Evolutionary conservation across 257 asterid species (phyloP).

Genomic region (Petunia axillaris): DNA sequence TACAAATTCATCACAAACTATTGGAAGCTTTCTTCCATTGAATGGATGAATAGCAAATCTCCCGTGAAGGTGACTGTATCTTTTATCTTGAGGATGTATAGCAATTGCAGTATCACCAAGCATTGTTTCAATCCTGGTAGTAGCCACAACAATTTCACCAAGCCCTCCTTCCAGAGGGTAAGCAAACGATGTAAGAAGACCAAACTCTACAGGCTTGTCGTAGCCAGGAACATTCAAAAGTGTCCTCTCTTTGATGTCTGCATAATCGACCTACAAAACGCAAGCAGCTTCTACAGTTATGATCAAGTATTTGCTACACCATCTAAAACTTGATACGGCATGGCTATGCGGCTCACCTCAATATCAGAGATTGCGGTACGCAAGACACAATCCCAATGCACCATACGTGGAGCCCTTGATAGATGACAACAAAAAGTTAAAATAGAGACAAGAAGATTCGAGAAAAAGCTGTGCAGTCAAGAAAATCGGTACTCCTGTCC

Average conservation of each 20-base stretch:
- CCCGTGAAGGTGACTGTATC: conserved; percentile 85
- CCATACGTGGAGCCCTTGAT: conserved; percentile 82
- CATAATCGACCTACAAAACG: conserved; percentile 69
- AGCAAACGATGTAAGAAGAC: conserved; percentile 93
- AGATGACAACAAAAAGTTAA: conserved; percentile 25
- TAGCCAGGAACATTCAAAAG: conserved; percentile 74
- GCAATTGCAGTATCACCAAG: conserved; percentile 98
- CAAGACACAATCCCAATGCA: conserved; percentile 94
- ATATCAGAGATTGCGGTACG: conserved; percentile 96
- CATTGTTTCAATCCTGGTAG: conserved; percentile 96
- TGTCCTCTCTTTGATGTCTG: conserved; percentile 77
- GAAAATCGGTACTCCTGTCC: conserved; percentile 4
- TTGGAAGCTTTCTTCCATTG: conserved; percentile 82
- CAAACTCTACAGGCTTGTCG: conserved; percentile 81
- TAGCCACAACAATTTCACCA: conserved; percentile 95
- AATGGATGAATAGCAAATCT: conserved; percentile 88
- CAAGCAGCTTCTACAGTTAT: conserved; percentile 30
- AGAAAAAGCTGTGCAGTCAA: background rate
- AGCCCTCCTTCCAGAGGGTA: conserved; percentile 85
- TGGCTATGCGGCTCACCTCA: conserved; percentile 56
- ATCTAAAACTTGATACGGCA: conserved; percentile 22
- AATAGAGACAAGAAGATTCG: conserved; percentile 19
- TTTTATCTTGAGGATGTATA: conserved; percentile 82
- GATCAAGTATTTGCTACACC: conserved; percentile 16
- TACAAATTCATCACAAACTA: conserved; percentile 88